phyloP scores from a whole-genome alignment of 2,329 filamentous ascomycete genomes.

The Epichloe hybrida region DNA sequence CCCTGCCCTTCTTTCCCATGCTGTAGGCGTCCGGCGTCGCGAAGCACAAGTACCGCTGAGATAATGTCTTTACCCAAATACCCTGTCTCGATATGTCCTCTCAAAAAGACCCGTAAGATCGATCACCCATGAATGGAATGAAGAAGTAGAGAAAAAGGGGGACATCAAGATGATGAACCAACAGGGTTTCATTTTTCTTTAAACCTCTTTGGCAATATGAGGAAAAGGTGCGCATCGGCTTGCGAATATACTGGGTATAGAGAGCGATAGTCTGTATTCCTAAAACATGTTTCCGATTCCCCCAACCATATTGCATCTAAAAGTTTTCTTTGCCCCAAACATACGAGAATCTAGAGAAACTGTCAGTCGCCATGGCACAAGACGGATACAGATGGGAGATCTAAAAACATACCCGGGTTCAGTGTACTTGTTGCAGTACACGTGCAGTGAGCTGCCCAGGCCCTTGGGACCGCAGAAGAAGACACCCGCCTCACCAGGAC shows the following conservation, averaged over 20 bases:
- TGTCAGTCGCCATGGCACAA: slow-evolving; percentile 4
- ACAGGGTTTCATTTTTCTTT: fast-evolving
- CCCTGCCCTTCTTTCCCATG: too few species aligned
- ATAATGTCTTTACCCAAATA: too few species aligned
- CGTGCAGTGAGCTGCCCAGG: slow-evolving; percentile 60
- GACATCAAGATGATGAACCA: too few species aligned
- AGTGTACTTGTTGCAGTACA: slow-evolving; percentile 80
- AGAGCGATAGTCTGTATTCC: not conserved
- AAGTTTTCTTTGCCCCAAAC: slow-evolving; percentile 61
- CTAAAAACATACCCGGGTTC: slow-evolving; percentile 52
- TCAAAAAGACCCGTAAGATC: too few species aligned
- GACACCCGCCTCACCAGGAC: slow-evolving; percentile 58
- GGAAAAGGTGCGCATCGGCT: not conserved
- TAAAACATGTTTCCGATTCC: too few species aligned
- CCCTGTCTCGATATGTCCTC: too few species aligned
- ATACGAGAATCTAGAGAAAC: slow-evolving; percentile 40
- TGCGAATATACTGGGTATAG: slow-evolving; percentile 1
- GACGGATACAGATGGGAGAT: slow-evolving; percentile 1
- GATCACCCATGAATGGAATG: too few species aligned
- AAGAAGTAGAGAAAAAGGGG: too few species aligned
- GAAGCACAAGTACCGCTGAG: too few species aligned
- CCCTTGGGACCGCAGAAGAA: slow-evolving; percentile 82
- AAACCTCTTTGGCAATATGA: too few species aligned
- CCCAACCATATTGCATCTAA: slow-evolving; percentile 18
- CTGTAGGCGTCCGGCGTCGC: too few species aligned